These are phyloP conservation scores for Ceriops zippeliana DNA, from an alignment of 345 rosid genomes.

Conservation along the genomic window DNA sequence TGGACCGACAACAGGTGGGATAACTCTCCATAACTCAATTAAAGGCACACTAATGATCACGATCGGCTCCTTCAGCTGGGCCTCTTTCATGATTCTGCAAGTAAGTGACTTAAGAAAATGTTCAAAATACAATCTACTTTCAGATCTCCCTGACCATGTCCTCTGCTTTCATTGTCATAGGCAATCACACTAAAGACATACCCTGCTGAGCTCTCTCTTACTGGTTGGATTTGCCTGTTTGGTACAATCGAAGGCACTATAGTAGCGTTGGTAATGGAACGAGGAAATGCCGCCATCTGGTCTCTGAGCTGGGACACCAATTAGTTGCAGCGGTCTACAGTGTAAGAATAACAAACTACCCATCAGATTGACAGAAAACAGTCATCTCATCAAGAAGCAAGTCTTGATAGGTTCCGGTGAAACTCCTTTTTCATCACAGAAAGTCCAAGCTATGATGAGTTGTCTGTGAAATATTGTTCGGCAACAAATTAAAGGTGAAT, in stretches of 20 bases:
- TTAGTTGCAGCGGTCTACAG: slow-evolving; percentile 59
- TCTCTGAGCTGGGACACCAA: slow-evolving; percentile 64
- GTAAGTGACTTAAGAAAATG: slow-evolving; percentile 23
- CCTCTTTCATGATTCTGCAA: slow-evolving; percentile 74
- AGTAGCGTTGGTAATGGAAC: slow-evolving; percentile 67
- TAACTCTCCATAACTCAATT: slow-evolving; percentile 41
- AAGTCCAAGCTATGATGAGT: no score
- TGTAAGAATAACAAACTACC: slow-evolving; percentile 41
- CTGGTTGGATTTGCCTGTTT: slow-evolving; percentile 71
- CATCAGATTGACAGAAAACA: no score
- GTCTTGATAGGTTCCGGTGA: no score
- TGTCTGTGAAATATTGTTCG: background rate
- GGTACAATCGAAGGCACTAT: slow-evolving; percentile 62
- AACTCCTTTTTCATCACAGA: no score
- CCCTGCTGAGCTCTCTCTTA: slow-evolving; percentile 77
- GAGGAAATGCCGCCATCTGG: slow-evolving; percentile 57
- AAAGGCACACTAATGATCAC: slow-evolving; percentile 66
- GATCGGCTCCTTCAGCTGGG: slow-evolving; percentile 63
- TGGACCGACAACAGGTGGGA: slow-evolving; percentile 36
- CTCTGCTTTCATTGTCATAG: slow-evolving; percentile 33
- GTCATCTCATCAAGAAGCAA: no score
- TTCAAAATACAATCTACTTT: background rate
- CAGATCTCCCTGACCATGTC: background rate
- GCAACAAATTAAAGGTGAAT: background rate
- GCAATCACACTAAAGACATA: slow-evolving; percentile 57